phyloP scores from a whole-genome alignment of 2,329 filamentous ascomycete species.

The Pseudocercospora crystallina region DNA sequence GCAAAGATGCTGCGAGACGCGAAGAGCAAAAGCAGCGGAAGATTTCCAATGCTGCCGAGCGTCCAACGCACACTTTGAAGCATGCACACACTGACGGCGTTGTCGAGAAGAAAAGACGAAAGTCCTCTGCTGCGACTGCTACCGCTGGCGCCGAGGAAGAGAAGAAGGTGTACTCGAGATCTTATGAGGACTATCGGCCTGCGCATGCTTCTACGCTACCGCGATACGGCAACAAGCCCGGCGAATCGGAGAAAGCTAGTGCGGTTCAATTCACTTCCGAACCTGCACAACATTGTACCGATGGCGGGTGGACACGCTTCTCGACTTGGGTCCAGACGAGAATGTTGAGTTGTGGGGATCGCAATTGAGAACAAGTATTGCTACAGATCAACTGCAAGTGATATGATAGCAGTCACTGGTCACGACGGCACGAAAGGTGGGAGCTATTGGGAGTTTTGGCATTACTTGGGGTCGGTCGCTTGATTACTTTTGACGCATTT shows the following conservation, averaged over 20 bases:
- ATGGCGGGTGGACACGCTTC: slow-evolving; percentile 52
- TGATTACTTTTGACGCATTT: background rate
- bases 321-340: slow-evolving; percentile 58
- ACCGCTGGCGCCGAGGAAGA: slow-evolving; percentile 19
- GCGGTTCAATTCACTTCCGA: slow-evolving; percentile 9
- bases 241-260: slow-evolving; percentile 27
- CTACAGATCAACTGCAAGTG: background rate
- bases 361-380: slow-evolving; percentile 3
- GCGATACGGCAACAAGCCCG: slow-evolving; percentile 24
- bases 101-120: slow-evolving; percentile 23
- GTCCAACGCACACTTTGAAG: slow-evolving; percentile 33
- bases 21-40: slow-evolving; percentile 42
- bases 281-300: slow-evolving; percentile 5
- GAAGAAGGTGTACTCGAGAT: slow-evolving; percentile 13
- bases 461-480: background rate
- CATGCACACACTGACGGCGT: slow-evolving; percentile 21
- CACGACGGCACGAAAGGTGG: background rate
- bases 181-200: slow-evolving; percentile 29
- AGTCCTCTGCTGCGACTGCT: slow-evolving; percentile 16
- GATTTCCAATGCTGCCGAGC: slow-evolving; percentile 40
- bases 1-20: slow-evolving; percentile 53
- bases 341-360: slow-evolving; percentile 49
- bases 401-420: background rate
- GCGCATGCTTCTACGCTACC: slow-evolving; percentile 27
- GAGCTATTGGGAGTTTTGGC: background rate